A percentile compares a stretch with the other conserved stretches of the same genome.
Conservation (phyloP, 2,329 filamentous ascomycete genomes). For the Myriosclerotinia curreyana region DNA sequence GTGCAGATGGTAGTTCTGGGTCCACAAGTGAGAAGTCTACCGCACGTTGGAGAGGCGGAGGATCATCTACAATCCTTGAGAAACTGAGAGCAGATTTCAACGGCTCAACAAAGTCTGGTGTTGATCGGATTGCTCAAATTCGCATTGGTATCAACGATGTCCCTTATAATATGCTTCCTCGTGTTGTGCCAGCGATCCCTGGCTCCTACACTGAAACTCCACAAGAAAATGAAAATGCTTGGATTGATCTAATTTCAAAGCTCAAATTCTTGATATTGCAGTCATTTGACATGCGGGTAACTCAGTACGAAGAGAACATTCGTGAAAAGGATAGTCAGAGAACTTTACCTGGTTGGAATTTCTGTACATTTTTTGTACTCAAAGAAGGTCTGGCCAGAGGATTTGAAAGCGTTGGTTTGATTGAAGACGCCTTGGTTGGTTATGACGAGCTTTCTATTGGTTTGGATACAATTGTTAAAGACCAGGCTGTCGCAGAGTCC, state of each 20-base stretch:
- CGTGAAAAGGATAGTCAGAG: slow-evolving; percentile 88
- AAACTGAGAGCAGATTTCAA: slow-evolving; percentile 92
- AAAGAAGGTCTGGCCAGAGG: slow-evolving; percentile 93
- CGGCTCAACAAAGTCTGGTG: slow-evolving; percentile 63
- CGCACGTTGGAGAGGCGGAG: slow-evolving; percentile 73
- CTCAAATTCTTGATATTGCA: slow-evolving; percentile 82
- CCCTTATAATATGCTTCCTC: slow-evolving; percentile 61
- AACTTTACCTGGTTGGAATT: slow-evolving; percentile 92
- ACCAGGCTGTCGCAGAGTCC: slow-evolving; percentile 60
- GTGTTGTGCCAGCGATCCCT: slow-evolving; percentile 61
- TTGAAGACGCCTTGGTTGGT: slow-evolving; percentile 90
- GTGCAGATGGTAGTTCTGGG: slow-evolving; percentile 49
- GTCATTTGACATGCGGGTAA: slow-evolving; percentile 87
- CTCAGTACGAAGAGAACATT: slow-evolving; percentile 96
- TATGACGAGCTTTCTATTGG: slow-evolving; percentile 93
- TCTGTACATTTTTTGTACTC: slow-evolving; percentile 97
- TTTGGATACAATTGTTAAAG: slow-evolving; percentile 75
- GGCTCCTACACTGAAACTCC: slow-evolving; percentile 66
- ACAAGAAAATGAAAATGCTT: slow-evolving; percentile 76
- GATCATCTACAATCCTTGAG: slow-evolving; percentile 80
- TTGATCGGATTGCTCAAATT: slow-evolving; percentile 82
- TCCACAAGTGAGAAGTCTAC: slow-evolving; percentile 62
- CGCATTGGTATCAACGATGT: slow-evolving; percentile 70
- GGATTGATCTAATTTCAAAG: slow-evolving; percentile 80
- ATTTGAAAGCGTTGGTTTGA: slow-evolving; percentile 92